Base-by-base conservation (phyloP, 1,284 basidiomycete species). In the Sanguinoderma infundibulare region DNA sequence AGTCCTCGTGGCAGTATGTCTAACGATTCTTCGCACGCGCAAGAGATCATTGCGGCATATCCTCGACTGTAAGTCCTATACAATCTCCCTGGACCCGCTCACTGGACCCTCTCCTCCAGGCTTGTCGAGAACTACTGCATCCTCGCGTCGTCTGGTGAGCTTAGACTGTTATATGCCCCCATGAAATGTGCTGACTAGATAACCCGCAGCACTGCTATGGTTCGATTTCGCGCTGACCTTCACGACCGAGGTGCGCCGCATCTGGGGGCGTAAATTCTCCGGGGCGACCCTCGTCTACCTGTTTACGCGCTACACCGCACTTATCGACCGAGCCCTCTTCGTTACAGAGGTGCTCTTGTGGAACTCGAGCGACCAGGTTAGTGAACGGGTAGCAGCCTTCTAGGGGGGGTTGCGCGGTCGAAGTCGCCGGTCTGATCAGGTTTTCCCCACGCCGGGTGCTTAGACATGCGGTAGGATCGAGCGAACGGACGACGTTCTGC, bases 221-320 rank as follows among this genome's bases (percentile, higher is more conserved):
- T 63, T 58, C 54, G 65, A 68, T 32, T 61, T 59, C 47, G 14
- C 35, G 14, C 36, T 65, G 3, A 66, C 66, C 2, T 67, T 68
- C 20, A 30, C 60, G 7, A 36, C 52, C 14, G 65, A 69, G 26
- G 49, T 68, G 4, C 46, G 47, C 10, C 57, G 57, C 32, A 57
- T 63, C 24, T 69, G 64, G 69, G 26, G 36, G 20, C 58, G 58
- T 14, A 60, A 40, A 24, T 61, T 65, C 55, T 57, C 59, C 30
- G 57, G 62, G 7, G 63, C 61, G n/a, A 56, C 64, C 12, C 53
- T 62, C 6, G 46, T 68, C 22, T 69, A 62, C 60, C 46, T 62
- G 14, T n/a, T 61, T 24, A 66, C 64, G 50, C 66, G 63, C 35
- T 71, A 65, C 35, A 60, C 53, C 44, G 57, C 57, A 7, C 22